Evolutionary conservation across 805 yeast genomes (phyloP).

Genomic region (Schizosaccharomyces octosporus): DNA sequence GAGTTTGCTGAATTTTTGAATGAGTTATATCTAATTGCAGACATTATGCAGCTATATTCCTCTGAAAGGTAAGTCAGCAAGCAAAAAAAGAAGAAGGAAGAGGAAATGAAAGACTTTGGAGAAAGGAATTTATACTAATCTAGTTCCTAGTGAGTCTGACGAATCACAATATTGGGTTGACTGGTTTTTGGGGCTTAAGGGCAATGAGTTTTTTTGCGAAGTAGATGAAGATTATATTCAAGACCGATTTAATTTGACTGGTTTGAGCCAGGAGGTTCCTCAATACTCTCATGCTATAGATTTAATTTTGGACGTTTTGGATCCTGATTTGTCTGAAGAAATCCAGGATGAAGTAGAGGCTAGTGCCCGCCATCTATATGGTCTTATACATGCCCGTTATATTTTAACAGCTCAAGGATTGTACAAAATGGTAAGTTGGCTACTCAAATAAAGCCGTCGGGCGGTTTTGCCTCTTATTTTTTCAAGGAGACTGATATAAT

Average conservation of each 20-base stretch:
- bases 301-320: slow-evolving; percentile 67
- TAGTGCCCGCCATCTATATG: slow-evolving; percentile 77
- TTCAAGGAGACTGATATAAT: background rate
- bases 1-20: too few species aligned
- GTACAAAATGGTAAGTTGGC: slow-evolving; percentile 35
- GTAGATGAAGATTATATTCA: slow-evolving; percentile 82
- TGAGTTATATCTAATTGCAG: background rate
- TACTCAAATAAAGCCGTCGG: too few species aligned
- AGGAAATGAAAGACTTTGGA: background rate
- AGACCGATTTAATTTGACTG: slow-evolving; percentile 89
- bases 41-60: background rate
- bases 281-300: slow-evolving; percentile 80
- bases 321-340: slow-evolving; percentile 13
- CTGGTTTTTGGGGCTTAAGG: slow-evolving; percentile 51
- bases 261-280: slow-evolving; percentile 63
- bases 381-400: slow-evolving; percentile 80
- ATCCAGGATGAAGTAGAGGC: slow-evolving; percentile 52
- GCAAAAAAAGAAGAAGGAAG: background rate
- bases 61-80: background rate
- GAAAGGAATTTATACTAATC: background rate
- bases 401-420: slow-evolving; percentile 74
- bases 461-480: background rate
- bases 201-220: slow-evolving; percentile 78
- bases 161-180: slow-evolving; percentile 32
- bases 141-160: background rate